Evolutionary conservation across 1,284 basidiomycete species (phyloP).

Genomic region (Malassezia sp.): DNA sequence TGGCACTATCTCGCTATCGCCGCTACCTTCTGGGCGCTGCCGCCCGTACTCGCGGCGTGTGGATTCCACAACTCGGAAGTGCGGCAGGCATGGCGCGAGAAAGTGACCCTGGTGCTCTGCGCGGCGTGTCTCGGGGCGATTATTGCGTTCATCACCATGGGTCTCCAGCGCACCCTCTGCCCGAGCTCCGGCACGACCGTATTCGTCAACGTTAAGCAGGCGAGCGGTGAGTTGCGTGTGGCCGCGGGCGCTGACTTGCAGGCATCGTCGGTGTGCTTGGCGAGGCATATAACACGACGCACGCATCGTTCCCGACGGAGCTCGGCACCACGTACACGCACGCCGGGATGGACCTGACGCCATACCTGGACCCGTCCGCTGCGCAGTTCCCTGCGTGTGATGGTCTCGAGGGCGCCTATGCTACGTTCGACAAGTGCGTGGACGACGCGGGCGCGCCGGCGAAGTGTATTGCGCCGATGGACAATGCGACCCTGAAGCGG

Average conservation of each 20-base stretch:
- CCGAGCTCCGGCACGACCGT: slow-evolving; percentile 49
- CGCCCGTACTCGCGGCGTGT: slow-evolving; percentile 46
- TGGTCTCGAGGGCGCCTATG: slow-evolving; percentile 52
- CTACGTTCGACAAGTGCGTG: slow-evolving; percentile 45
- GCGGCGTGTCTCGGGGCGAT: slow-evolving; percentile 57
- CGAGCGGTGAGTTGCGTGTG: too few species aligned
- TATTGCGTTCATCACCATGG: slow-evolving; percentile 87
- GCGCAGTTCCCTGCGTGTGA: slow-evolving; percentile 53
- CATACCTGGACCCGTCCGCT: slow-evolving; percentile 54
- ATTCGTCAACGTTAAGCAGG: slow-evolving; percentile 4
- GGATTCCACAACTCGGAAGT: slow-evolving; percentile 29
- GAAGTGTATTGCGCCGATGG: background rate
- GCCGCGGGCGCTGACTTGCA: too few species aligned
- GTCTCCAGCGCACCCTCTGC: slow-evolving; percentile 82
- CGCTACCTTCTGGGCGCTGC: slow-evolving; percentile 42
- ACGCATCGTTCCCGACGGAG: background rate
- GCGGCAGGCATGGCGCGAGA: slow-evolving; percentile 45
- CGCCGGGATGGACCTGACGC: slow-evolving; percentile 77
- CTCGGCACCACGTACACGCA: background rate
- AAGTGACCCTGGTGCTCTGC: slow-evolving; percentile 36
- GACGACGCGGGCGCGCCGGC: background rate
- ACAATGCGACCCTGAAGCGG: background rate
- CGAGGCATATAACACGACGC: slow-evolving; percentile 59
- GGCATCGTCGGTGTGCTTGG: slow-evolving; percentile 62
- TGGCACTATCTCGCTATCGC: slow-evolving; percentile 12